Evolutionary conservation across 2,329 filamentous ascomycete genomes (phyloP), one percentile per base, ranked within the genome.

Genomic region (Colletotrichum liriopes): DNA sequence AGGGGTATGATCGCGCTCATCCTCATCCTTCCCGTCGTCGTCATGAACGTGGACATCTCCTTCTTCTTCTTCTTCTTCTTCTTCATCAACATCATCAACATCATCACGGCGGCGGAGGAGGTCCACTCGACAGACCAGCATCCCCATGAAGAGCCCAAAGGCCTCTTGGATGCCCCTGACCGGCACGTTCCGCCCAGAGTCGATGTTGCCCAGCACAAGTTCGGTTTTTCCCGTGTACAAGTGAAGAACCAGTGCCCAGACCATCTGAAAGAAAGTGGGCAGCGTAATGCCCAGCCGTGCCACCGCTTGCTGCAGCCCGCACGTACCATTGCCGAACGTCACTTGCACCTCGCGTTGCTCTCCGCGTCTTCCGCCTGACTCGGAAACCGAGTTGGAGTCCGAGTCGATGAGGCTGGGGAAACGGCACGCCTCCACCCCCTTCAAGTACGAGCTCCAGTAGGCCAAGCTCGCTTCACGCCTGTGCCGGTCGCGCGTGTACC

Each of bases 91-190:
- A n/a, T 47, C 43, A n/a, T 47, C 43, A 47, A n/a, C 43, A 47
- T 47, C 43, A 47, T 47, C 43, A 47, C 20, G 43, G 3, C 20
- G 11, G 20, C 43, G 43, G 43, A 20, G 18, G 43, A 47, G 43
- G 43, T 47, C 43, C 43, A 47, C 43, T 47, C 43, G 43, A 47
- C 43, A 47, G 43, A 47, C 43, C 43, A 47, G 43, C 18, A 47
- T 47, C 3, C 43, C 43, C 43, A 47, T n/a, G 43, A 47, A 47
- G 43, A n/a, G 20, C 43, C 43, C 43, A 47, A 47, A 47, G 43
- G 43, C 43, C 43, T 47, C 43, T 18, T 47, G 18, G 43, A 47
- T 47, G 43, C 7, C 43, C 20, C 18, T 20, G 2, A 47, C 20
- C 0, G 43, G 43, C 3, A 47, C 20, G 43, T 47, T n/a, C 43